Percentiles rank a stretch among this genome's conserved stretches.
These are phyloP conservation scores for Dendrocalamus sinicus DNA, from an alignment of 176 grass and related monocot genomes.

Conservation along the genomic window DNA sequence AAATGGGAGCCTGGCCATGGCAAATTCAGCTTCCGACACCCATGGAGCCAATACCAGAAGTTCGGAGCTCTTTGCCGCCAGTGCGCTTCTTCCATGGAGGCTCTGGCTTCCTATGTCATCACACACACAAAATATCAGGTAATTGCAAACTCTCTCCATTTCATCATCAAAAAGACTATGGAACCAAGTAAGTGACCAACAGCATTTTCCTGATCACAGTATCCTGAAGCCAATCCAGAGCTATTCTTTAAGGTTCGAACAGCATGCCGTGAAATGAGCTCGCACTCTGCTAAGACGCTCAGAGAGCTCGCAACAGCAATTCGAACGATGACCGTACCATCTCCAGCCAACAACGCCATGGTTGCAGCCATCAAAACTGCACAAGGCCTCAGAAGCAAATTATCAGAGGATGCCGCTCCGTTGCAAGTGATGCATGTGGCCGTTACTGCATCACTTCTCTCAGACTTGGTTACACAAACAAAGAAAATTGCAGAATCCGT, in stretches of 20 bases:
- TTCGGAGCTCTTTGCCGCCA: constrained; percentile 74
- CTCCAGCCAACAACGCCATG: constrained; percentile 46
- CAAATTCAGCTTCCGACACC: constrained; percentile 73
- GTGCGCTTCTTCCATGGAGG: constrained; percentile 86
- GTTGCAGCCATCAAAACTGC: constrained; percentile 49
- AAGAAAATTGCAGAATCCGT: constrained; percentile 58
- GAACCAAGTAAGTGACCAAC: constrained; percentile 19
- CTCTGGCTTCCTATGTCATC: constrained; percentile 66
- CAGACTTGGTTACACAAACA: constrained; percentile 58
- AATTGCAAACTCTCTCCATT: not conserved
- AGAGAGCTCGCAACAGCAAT: constrained; percentile 65
- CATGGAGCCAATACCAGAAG: constrained; percentile 82
- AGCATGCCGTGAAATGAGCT: constrained; percentile 68
- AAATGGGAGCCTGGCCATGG: constrained; percentile 90
- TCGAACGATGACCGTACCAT: constrained; percentile 52
- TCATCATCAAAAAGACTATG: not conserved
- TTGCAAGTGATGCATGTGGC: constrained; percentile 63
- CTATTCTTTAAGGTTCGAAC: constrained; percentile 47
- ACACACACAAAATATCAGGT: constrained; percentile 60
- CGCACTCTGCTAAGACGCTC: constrained; percentile 69
- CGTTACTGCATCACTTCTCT: constrained; percentile 66
- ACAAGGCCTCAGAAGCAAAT: constrained; percentile 19
- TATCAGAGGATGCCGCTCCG: constrained; percentile 48
- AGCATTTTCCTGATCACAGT: constrained; percentile 29
- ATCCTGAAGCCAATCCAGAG: constrained; percentile 54